A percentile compares a stretch with the other conserved stretches of the same genome.
Conservation (phyloP, 2,329 filamentous ascomycete species). For the Colletotrichum phormii region DNA sequence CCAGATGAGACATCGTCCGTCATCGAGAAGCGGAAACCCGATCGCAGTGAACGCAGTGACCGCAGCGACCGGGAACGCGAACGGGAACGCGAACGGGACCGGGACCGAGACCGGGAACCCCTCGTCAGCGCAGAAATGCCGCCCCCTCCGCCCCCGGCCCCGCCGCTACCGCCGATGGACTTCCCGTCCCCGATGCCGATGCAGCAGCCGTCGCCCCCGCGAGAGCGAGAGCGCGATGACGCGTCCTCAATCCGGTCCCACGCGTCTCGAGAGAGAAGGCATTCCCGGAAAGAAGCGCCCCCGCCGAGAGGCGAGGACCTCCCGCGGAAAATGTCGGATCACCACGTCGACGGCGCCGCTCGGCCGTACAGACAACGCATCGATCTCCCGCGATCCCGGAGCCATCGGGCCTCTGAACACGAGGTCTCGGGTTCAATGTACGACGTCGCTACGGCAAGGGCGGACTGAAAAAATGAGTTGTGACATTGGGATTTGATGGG, state of each 20-base stretch:
- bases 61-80: background rate
- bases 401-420: conserved; percentile 19
- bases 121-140: conserved; percentile 20
- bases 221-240: conserved; percentile 13
- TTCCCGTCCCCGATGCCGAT: conserved; percentile 11
- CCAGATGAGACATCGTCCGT: conserved; percentile 11
- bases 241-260: conserved; percentile 30
- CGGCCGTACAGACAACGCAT: conserved; percentile 32
- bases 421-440: conserved; percentile 29
- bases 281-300: conserved; percentile 21
- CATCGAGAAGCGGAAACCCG: conserved; percentile 10
- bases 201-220: conserved; percentile 13
- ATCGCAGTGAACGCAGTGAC: background rate
- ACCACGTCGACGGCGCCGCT: conserved; percentile 31
- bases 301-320: conserved; percentile 24
- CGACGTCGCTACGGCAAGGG: conserved; percentile 30
- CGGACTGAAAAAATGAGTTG: conserved; percentile 14
- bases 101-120: conserved; percentile 13
- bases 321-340: conserved; percentile 18
- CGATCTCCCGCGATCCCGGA: conserved; percentile 32
- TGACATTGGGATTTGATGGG: background rate
- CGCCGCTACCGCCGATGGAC: conserved; percentile 26
- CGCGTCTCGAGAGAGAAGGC: conserved; percentile 30
- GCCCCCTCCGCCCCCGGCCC: conserved; percentile 28
- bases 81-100: too few relatives aligned